Evolutionary conservation across 768 basidiomycete species (phyloP), one percentile per base, ranked within the genome.

Genomic region (Lactarius hatsudake): DNA sequence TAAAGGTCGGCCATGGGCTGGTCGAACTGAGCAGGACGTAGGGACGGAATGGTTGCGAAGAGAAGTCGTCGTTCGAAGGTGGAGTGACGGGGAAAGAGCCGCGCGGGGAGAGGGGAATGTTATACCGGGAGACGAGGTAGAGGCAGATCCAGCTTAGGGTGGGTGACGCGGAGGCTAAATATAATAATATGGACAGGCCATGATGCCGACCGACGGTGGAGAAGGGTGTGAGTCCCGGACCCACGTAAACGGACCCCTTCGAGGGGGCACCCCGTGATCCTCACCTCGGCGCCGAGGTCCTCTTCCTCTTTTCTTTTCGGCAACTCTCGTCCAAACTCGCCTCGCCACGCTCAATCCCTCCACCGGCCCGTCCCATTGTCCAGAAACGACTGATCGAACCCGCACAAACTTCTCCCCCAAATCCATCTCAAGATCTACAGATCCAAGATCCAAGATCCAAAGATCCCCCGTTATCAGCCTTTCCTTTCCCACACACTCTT

Each of bases 271-370:
- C 67, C 63, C 68, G 64, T 69, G 68, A 69, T 69, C 61, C 68
- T 68, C 68, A 68, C 79, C 78, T 80, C 78, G 78, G 79, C 78
- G 78, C 78, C 79, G 78, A 79, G 78, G 79, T 71, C 55, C 67
- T 71, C 63, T 73, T 64, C 63, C 73, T 64, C 56, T 45, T 69
- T 45, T 72, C 66, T 70, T 77, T 75, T 73, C 73, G 73, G 73
- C 66, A 61, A 74, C 72, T 71, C 72, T 71, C 67, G 61, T 73
- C 78, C 78, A 62, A 67, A 69, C 68, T 65, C 68, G 64, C 67
- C 63, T 64, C 67, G 42, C 66, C 66, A 67, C 66, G 62, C 66
- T 59, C 66, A 67, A 64, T 64, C 62, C 54, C 62, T 38, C 40
- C 67, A 63, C 70, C 69, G 72, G 76, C 75, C 76, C 70, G 78